Base-by-base conservation (phyloP, 1,284 basidiomycete species). In the Athelia sp. region DNA sequence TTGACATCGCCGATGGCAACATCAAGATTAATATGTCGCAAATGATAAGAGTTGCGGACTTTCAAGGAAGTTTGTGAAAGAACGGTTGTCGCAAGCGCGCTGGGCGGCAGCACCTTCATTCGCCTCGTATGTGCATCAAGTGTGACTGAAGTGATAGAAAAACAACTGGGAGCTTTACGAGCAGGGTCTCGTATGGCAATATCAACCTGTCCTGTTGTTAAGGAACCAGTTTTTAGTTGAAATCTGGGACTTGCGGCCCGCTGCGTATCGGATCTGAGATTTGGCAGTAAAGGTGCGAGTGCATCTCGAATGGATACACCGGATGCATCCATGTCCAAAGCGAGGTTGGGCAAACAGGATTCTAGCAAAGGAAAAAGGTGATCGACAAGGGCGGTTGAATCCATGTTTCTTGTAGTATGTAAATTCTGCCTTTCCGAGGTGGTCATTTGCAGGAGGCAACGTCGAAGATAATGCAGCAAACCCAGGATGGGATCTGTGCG, bases 381-480 rank as follows among this genome's bases (percentile, higher is more conserved):
- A 13, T 38, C 35, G 19, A 38, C 38, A 9, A 29, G 29, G 43
- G 34, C 32, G 10, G 17, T 19, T 14, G n/a, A 24, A 8, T 46
- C 42, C 11, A 29, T 24, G 13, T 22, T 49, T 48, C 21, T 26
- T 47, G 17, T 34, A 35, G 26, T 45, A n/a, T 22, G 43, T 22
- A 22, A 10, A 44, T 44, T n/a, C 10, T 23, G 6, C 10, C 52
- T 48, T 26, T 58, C 58, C 18, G 44, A 31, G n/a, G 53, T 50
- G 26, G 58, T 52, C 17, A 68, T 40, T 47, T 67, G 63, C 63
- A 69, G 73, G 31, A 84, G 64, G 58, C 77, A 76, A 55, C 78
- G 73, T 11, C 89, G 83, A 31, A 90, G 72, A 59, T 90, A 81
- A 52, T 86, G 82, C 22, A 91, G 65, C 49, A 90, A 80, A 54